Conservation (phyloP, 257 asterid genomes). For the Solanum commersonii region DNA sequence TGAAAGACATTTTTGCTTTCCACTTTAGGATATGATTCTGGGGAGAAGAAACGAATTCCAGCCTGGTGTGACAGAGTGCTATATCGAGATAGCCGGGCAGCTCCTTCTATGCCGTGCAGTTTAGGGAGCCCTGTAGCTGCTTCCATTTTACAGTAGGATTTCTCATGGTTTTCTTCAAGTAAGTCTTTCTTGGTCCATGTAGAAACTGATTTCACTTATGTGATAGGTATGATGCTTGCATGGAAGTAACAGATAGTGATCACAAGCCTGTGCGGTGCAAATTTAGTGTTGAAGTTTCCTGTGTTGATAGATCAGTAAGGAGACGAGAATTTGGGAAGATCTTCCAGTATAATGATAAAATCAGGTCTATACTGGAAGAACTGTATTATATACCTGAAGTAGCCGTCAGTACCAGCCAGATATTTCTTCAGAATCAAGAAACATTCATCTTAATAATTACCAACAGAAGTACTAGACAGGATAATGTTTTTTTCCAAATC, state of each 20-base stretch:
- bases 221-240: conserved; percentile 76
- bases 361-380: conserved; percentile 42
- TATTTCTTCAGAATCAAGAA: conserved; percentile 64
- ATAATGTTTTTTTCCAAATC: conserved; percentile 49
- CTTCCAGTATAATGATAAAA: conserved; percentile 24
- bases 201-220: neutral
- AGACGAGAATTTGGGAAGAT: conserved; percentile 74
- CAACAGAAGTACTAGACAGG: conserved; percentile 49
- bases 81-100: conserved; percentile 65
- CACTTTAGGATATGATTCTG: conserved; percentile 83
- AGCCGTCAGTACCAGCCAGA: conserved; percentile 31
- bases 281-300: conserved; percentile 64
- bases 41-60: conserved; percentile 94
- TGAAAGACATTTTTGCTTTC: neutral
- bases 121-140: conserved; percentile 85
- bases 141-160: conserved; percentile 63
- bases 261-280: conserved; percentile 96
- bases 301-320: conserved; percentile 67
- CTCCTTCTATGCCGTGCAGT: conserved; percentile 53
- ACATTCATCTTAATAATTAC: conserved; percentile 53
- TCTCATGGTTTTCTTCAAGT: neutral
- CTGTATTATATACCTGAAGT: conserved; percentile 61
- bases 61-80: conserved; percentile 97
- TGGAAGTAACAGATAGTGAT: conserved; percentile 95
- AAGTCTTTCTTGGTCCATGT: neutral